Evolutionary conservation across 331 rosid species (phyloP).

Genomic region (Acacia concinna): DNA sequence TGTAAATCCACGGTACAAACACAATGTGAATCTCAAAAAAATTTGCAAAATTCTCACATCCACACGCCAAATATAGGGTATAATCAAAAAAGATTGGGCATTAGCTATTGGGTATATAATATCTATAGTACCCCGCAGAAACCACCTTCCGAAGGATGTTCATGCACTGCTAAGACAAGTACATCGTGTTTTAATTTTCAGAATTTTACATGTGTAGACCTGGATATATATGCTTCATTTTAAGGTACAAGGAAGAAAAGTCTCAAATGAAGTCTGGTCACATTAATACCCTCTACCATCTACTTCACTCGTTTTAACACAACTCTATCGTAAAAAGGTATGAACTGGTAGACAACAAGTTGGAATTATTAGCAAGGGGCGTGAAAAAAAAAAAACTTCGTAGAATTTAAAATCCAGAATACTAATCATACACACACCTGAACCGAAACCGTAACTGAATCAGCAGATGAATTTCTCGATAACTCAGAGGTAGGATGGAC

Average conservation of each 20-base stretch:
- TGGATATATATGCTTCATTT: background rate
- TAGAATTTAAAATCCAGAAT: background rate
- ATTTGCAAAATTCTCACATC: background rate
- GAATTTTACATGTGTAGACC: background rate
- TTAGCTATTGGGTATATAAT: background rate
- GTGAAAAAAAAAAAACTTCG: background rate
- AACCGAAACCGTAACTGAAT: conserved; percentile 39
- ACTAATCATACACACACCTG: conserved; percentile 30
- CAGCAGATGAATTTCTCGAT: conserved; percentile 40
- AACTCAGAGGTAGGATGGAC: conserved; percentile 30
- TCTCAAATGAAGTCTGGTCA: background rate
- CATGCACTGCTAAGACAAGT: background rate
- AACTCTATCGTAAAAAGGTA: background rate
- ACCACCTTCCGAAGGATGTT: background rate
- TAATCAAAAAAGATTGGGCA: background rate
- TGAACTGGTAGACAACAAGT: background rate
- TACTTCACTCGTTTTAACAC: background rate
- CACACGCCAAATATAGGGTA: background rate
- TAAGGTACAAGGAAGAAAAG: background rate
- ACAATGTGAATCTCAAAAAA: background rate
- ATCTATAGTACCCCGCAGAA: background rate
- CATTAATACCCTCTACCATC: background rate
- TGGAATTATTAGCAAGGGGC: background rate
- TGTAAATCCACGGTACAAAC: background rate
- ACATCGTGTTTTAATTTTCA: background rate